A percentile compares a stretch with the other conserved stretches of the same genome.
Evolutionary conservation across 768 basidiomycete genomes (phyloP).

Genomic region (Lactifluus volemus): DNA sequence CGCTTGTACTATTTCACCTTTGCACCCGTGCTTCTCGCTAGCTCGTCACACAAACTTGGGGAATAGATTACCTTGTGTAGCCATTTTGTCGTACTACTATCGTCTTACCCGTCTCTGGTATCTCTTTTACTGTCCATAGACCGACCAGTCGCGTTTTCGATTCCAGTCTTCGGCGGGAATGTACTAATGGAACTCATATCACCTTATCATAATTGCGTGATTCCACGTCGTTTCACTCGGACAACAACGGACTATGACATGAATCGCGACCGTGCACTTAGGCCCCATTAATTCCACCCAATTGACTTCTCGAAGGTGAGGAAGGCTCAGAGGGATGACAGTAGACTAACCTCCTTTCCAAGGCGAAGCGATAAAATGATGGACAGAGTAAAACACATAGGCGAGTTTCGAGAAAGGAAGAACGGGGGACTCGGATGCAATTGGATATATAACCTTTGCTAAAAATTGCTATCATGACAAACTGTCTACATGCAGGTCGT

Average conservation of each 20-base stretch:
- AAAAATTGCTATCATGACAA: constrained; percentile 16
- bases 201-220: constrained; percentile 3
- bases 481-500: constrained; percentile 20
- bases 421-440: background rate
- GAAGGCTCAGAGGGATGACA: background rate
- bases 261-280: background rate
- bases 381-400: background rate
- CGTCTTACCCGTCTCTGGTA: background rate
- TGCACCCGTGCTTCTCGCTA: constrained; percentile 12
- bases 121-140: constrained; percentile 1
- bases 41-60: constrained; percentile 1
- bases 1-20: constrained; percentile 12
- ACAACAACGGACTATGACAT: background rate
- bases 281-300: background rate
- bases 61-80: constrained; percentile 1
- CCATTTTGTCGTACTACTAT: background rate
- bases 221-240: background rate
- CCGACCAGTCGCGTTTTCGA: background rate
- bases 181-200: constrained; percentile 7
- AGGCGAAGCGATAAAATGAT: background rate
- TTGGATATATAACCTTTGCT: constrained; percentile 16
- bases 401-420: constrained; percentile 3
- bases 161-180: constrained; percentile 2
- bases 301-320: background rate
- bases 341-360: background rate